Conservation (phyloP, 257 asterid species). For the Craterostigma plantagineum region DNA sequence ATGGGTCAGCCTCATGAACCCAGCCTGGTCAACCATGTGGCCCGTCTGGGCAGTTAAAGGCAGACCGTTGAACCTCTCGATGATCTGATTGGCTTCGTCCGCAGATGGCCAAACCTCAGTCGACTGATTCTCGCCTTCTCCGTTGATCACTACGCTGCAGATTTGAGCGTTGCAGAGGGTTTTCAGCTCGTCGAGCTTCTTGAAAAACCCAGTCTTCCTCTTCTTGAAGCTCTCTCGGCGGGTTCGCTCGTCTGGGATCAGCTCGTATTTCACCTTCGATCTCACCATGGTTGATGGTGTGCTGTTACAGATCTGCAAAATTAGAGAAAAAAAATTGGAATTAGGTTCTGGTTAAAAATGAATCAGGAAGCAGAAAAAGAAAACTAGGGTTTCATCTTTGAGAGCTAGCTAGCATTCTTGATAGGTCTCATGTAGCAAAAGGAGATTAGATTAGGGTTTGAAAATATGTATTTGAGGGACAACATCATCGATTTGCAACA, state of each 20-base stretch:
- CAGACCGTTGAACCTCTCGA: constrained; percentile 18
- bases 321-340: too few relatives aligned
- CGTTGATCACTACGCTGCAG: constrained; percentile 9
- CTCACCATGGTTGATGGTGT: constrained; percentile 28
- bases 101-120: constrained; percentile 32
- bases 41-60: constrained; percentile 14
- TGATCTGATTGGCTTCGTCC: constrained; percentile 13
- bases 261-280: constrained; percentile 30
- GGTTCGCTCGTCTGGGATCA: constrained; percentile 24
- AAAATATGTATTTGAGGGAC: too few relatives aligned
- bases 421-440: too few relatives aligned
- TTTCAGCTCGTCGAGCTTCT: constrained; percentile 29
- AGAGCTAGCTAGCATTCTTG: too few relatives aligned
- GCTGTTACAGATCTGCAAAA: too few relatives aligned
- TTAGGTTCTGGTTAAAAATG: too few relatives aligned
- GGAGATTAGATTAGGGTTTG: too few relatives aligned
- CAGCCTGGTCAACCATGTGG: constrained; percentile 18
- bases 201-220: constrained; percentile 24
- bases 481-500: too few relatives aligned
- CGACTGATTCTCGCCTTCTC: constrained; percentile 16
- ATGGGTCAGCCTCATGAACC: constrained; percentile 22
- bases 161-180: constrained; percentile 25
- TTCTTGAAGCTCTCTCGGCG: constrained; percentile 29
- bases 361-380: too few relatives aligned
- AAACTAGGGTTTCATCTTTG: too few relatives aligned